Conservation (phyloP, 2,329 filamentous ascomycete genomes). For the Diatrype stigma region DNA sequence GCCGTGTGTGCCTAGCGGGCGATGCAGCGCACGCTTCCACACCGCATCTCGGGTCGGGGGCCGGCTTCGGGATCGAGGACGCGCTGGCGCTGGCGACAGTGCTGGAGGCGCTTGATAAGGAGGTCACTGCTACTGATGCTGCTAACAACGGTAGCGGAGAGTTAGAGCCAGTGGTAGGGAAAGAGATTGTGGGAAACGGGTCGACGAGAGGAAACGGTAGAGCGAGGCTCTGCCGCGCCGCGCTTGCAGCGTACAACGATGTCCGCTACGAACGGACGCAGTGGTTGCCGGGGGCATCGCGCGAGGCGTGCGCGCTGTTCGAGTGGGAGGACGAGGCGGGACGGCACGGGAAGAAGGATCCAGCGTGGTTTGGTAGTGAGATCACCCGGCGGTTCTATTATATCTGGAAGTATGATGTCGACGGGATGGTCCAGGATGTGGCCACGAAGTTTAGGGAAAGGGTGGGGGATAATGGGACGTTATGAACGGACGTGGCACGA, state of each 20-base stretch:
- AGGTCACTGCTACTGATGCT: not conserved
- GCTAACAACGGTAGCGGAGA: not conserved
- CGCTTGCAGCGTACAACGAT: conserved; percentile 23
- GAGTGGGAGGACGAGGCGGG: conserved; percentile 20
- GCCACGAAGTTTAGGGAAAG: not conserved
- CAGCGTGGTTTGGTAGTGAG: conserved; percentile 15
- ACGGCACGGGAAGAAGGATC: conserved; percentile 3
- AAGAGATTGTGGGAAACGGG: no score
- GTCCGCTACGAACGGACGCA: conserved; percentile 25
- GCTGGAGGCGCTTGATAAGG: conserved; percentile 16
- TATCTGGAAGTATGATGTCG: conserved; percentile 28
- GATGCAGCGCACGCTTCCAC: conserved; percentile 54
- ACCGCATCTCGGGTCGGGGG: conserved; percentile 53
- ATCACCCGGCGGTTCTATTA: conserved; percentile 18
- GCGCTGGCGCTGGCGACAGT: conserved; percentile 39
- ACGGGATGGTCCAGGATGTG: conserved; percentile 20
- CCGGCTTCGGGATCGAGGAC: conserved; percentile 54
- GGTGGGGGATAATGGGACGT: not conserved
- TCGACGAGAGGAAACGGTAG: conserved; percentile 3
- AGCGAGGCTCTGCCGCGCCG: conserved; percentile 15
- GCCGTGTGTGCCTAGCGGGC: conserved; percentile 45
- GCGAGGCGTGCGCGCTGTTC: conserved; percentile 26
- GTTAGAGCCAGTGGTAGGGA: no score
- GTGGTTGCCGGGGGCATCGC: conserved; percentile 26
- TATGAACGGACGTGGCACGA: no score